Conservation (phyloP, 208 protist species). For the Hexamita inflata region DNA sequence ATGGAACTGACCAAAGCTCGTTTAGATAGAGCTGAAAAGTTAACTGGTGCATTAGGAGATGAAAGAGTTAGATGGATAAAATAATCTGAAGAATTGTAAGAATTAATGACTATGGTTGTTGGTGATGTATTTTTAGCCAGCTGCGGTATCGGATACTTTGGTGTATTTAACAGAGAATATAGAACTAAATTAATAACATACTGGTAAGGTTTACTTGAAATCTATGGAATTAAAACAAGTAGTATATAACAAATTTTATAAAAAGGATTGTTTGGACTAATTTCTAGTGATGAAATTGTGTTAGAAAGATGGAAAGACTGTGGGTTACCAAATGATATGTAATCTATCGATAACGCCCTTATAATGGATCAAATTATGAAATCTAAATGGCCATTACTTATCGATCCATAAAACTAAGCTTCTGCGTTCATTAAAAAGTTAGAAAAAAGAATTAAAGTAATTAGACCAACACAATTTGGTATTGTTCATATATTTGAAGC, state of each 20-base stretch:
- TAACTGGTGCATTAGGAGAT: slow-evolving; percentile 74
- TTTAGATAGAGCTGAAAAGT: slow-evolving; percentile 59
- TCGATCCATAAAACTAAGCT: slow-evolving; percentile 52
- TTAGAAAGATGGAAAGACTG: slow-evolving; percentile 41
- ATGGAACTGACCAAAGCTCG: slow-evolving; percentile 39
- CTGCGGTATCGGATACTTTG: slow-evolving; percentile 84
- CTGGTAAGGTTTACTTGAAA: neutral
- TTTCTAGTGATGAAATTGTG: slow-evolving; percentile 38
- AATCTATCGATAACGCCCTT: slow-evolving; percentile 48
- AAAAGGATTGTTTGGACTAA: neutral
- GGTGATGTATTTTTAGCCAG: slow-evolving; percentile 62
- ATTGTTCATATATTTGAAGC: slow-evolving; percentile 49
- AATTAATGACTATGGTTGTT: neutral
- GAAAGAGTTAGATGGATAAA: slow-evolving; percentile 82
- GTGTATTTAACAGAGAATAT: slow-evolving; percentile 81
- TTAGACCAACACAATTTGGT: slow-evolving; percentile 46
- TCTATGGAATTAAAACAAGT: neutral
- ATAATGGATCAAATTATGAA: slow-evolving; percentile 50
- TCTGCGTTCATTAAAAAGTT: slow-evolving; percentile 50
- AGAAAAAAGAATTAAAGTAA: slow-evolving; percentile 33
- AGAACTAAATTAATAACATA: slow-evolving; percentile 41
- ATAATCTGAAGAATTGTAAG: slow-evolving; percentile 36
- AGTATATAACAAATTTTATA: neutral
- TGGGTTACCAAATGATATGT: slow-evolving; percentile 44
- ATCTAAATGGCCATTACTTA: slow-evolving; percentile 46